phyloP scores from a whole-genome alignment of 345 rosid species.

The Geranium rotundifolium region DNA sequence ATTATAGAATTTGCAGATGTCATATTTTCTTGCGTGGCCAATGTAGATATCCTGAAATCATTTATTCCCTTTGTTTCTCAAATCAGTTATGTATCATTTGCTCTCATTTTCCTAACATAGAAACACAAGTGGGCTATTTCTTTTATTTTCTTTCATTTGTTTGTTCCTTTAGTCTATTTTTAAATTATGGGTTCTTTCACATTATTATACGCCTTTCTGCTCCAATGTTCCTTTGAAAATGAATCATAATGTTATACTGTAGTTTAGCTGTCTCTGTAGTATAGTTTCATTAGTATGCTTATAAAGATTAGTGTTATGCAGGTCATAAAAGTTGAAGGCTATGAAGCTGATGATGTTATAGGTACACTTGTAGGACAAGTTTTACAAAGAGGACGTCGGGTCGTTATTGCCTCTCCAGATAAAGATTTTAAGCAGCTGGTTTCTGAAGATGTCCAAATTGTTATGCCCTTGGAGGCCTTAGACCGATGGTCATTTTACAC shows the following conservation, averaged over 20 bases:
- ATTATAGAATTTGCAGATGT: too few relatives aligned
- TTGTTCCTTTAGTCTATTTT: too few relatives aligned
- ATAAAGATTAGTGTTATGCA: slow-evolving; percentile 16
- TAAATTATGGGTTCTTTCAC: too few relatives aligned
- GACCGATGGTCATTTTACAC: slow-evolving; percentile 90
- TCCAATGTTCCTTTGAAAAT: too few relatives aligned
- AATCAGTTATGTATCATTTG: too few relatives aligned
- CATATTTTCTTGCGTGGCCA: too few relatives aligned
- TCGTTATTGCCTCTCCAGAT: slow-evolving; percentile 86
- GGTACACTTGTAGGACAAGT: slow-evolving; percentile 73
- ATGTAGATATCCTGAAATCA: too few relatives aligned
- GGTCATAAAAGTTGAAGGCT: slow-evolving; percentile 65
- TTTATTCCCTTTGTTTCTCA: too few relatives aligned
- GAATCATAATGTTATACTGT: not conserved
- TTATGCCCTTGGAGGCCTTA: slow-evolving; percentile 64
- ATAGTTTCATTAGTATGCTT: not conserved
- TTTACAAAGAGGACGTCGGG: slow-evolving; percentile 44
- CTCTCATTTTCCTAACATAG: too few relatives aligned
- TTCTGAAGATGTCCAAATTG: slow-evolving; percentile 83
- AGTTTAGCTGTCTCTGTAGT: not conserved
- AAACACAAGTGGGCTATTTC: too few relatives aligned
- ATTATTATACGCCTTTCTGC: too few relatives aligned
- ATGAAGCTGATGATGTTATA: slow-evolving; percentile 89
- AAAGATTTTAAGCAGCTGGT: slow-evolving; percentile 95
- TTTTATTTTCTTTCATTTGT: too few relatives aligned